Base-by-base conservation (phyloP, 1,284 basidiomycete genomes). In the Fomitopsis palustris region DNA sequence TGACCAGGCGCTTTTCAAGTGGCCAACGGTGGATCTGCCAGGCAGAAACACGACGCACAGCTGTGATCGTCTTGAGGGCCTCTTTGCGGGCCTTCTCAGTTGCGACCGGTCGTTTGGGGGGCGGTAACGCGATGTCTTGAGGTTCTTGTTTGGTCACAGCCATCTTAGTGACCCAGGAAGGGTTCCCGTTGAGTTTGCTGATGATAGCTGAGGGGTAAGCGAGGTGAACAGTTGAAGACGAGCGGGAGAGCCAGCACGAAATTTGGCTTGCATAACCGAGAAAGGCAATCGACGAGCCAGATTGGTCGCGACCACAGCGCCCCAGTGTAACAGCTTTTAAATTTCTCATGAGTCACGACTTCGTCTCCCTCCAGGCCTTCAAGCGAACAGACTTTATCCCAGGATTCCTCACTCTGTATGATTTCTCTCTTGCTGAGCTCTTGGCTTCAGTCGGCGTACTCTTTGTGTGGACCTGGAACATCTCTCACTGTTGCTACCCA, bases 21-120 rank as follows among this genome's bases (percentile, higher is more conserved):
- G 77, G 70, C 68, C 74, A 73, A 61, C 78, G 67, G 54, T 73
- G 69, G 21, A 76, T 57, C 19, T 67, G 59, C 74, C 74, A 76
- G 14, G 74, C 74, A 16, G 65, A 67, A n/a, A 71, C 72, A 54
- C 70, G 68, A 16, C 69, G 66, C 54, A 65, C 43, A 19, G 68
- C 68, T 0, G 67, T 61, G 31, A 74, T 62, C 23, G 63, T 58
- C 53, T 72, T 69, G 35, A 68, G 59, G 10, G 71, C 71, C 8
- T 53, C 66, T 19, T 61, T 58, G 39, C 64, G 62, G 21, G 64
- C 63, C 43, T 66, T 64, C 1, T 57, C 43, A 27, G 52, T 47
- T 14, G 21, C 59, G 0, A 51, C 39, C 8, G 54, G 33, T 43
- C 60, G 57, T n/a, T 55, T 59, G 41, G 58, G 43, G 14, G 59